Evolutionary conservation across 257 asterid species (phyloP).

Genomic region (Capsicum chinense): DNA sequence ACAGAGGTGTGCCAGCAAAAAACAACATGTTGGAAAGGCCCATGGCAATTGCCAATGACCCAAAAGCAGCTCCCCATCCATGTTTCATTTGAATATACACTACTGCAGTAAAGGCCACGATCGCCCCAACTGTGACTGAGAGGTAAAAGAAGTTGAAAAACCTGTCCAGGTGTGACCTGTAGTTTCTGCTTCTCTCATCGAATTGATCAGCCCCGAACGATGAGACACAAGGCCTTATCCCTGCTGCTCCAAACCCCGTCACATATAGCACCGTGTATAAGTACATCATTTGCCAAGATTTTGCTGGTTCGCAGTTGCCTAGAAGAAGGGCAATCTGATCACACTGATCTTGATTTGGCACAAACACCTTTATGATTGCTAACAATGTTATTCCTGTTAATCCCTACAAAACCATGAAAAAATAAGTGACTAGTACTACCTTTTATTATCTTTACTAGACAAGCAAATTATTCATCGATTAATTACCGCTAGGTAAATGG

Average conservation of each 20-base stretch:
- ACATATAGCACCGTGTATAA: constrained; percentile 70
- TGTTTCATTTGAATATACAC: constrained; percentile 88
- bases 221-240: constrained; percentile 97
- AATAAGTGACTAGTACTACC: neutral
- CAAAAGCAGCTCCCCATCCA: constrained; percentile 97
- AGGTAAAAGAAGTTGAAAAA: constrained; percentile 95
- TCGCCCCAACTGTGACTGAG: constrained; percentile 93
- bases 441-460: neutral
- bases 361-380: constrained; percentile 61
- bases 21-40: constrained; percentile 84
- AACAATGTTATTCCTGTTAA: constrained; percentile 83
- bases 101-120: constrained; percentile 84
- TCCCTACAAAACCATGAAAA: constrained; percentile 61
- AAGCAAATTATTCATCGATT: neutral
- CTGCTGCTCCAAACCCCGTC: constrained; percentile 96
- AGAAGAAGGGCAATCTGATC: constrained; percentile 79
- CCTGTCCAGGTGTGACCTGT: constrained; percentile 77
- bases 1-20: constrained; percentile 91
- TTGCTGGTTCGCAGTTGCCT: constrained; percentile 92
- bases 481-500: constrained; percentile 83
- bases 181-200: constrained; percentile 72
- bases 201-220: constrained; percentile 99
- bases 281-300: constrained; percentile 91
- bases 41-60: constrained; percentile 90
- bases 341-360: constrained; percentile 86